Evolutionary conservation across 352 stramenopile species (phyloP), one percentile per base, ranked within the genome.

Genomic region (Thraustochytrium striatum): DNA sequence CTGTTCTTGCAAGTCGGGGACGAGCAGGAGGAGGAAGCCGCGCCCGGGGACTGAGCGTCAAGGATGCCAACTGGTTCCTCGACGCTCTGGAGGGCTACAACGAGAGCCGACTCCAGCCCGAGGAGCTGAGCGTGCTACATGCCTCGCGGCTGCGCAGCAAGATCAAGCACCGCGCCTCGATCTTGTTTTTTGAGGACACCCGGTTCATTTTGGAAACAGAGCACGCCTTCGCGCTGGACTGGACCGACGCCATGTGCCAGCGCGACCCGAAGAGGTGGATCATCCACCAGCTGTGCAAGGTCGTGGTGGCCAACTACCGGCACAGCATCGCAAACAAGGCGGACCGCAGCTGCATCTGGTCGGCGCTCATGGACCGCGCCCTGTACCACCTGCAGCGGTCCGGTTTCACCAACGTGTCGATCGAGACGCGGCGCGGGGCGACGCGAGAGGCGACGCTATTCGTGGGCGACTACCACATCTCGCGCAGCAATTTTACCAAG

Each of bases 401-500:
- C 16, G 65, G 65, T 32, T 75, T 75, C 39, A 35, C 33, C 13
- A 25, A 75, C n/a, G 65, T 75, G 19, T 9, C n/a, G 41, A 75
- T 75, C 50, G 16, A 9, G 21, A 62, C 43, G 30, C 25, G n/a
- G 1, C 16, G 19, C 19, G 30, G 50, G 8, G 25, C n/a, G 11
- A 75, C 58, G 30, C 43, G 50, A 30, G 65, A 75, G 52, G 65
- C 65, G 41, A 75, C 65, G 3, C 52, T 75, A 25, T 75, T 70
- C 52, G 65, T 75, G 41, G 65, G 65, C 32, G 65, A 75, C 65
- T 75, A 75, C 52, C 65, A 75, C 32, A 75, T 75, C 36, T 75
- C 65, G 11, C 43, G 65, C 43, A 55, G 30, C 50, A 75, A 75
- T 28, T 30, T 75, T 25, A 75, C 65, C 65, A 75, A 75, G 52